phyloP scores from a whole-genome alignment of 2,329 filamentous ascomycete genomes.

The Myriosclerotinia scirpicola region DNA sequence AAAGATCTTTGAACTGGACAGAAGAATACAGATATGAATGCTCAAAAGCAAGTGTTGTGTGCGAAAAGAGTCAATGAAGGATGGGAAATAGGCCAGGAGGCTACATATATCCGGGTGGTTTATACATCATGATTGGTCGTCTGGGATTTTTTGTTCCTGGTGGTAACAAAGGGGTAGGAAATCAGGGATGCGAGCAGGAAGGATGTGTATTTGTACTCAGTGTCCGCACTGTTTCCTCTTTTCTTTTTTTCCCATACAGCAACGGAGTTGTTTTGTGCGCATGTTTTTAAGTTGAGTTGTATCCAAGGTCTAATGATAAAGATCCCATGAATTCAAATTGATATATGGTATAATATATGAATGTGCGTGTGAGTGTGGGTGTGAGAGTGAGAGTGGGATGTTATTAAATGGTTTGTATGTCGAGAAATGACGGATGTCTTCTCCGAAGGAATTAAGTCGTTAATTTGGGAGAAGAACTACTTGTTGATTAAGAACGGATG shows the following conservation, averaged over 20 bases:
- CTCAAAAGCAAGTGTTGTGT: conserved; percentile 2
- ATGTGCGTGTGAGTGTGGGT: background rate
- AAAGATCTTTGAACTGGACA: background rate
- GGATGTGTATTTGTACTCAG: conserved; percentile 18
- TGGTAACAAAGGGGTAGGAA: background rate
- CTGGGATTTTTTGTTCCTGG: background rate
- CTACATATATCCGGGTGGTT: conserved; percentile 6
- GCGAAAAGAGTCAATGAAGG: background rate
- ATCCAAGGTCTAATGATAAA: conserved; percentile 9
- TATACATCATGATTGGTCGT: conserved; percentile 14
- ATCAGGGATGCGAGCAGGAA: background rate
- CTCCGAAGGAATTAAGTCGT: background rate
- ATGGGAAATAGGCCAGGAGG: background rate
- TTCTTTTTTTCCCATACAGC: background rate
- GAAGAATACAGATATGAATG: background rate
- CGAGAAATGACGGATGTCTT: background rate
- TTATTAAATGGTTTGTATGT: background rate
- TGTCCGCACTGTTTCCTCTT: background rate
- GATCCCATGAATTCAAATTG: conserved; percentile 4
- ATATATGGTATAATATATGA: background rate
- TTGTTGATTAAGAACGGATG: background rate
- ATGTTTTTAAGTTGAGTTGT: conserved; percentile 5
- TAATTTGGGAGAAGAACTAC: background rate
- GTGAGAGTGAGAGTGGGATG: background rate
- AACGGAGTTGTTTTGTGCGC: conserved; percentile 7